Percentiles rank a stretch among this genome's conserved stretches.
Conservation (phyloP, 2,329 filamentous ascomycete genomes). For the Fusarium siculi region DNA sequence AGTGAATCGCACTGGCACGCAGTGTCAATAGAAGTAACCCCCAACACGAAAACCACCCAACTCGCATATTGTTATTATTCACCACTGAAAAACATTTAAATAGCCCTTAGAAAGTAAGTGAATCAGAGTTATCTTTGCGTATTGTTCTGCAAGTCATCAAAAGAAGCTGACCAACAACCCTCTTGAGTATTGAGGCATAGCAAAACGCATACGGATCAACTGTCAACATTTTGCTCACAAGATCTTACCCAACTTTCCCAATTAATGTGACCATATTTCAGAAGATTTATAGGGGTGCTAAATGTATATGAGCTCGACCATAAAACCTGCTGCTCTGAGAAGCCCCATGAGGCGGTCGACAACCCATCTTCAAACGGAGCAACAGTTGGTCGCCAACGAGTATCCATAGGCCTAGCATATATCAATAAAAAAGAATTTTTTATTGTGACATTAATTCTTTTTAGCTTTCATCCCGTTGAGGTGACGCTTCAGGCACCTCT, state of each 20-base stretch:
- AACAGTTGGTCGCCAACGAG: not conserved
- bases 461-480: too few species aligned
- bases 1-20: not conserved
- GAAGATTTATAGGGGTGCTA: not conserved
- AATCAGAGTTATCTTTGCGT: not conserved
- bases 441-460: rapidly evolving
- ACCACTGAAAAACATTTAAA: not conserved
- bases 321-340: not conserved
- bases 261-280: too few species aligned
- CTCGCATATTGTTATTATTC: not conserved
- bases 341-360: not conserved
- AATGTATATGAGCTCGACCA: not conserved
- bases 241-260: not conserved
- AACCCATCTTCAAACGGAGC: not conserved
- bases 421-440: too few species aligned
- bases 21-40: not conserved
- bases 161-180: not conserved
- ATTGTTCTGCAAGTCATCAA: not conserved
- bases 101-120: not conserved
- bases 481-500: too few species aligned
- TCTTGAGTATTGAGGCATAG: not conserved
- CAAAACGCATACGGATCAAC: not conserved
- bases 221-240: not conserved
- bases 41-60: not conserved
- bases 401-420: not conserved